phyloP scores from a whole-genome alignment of 2,329 filamentous ascomycete genomes.

The Lasiodiplodia citricola region DNA sequence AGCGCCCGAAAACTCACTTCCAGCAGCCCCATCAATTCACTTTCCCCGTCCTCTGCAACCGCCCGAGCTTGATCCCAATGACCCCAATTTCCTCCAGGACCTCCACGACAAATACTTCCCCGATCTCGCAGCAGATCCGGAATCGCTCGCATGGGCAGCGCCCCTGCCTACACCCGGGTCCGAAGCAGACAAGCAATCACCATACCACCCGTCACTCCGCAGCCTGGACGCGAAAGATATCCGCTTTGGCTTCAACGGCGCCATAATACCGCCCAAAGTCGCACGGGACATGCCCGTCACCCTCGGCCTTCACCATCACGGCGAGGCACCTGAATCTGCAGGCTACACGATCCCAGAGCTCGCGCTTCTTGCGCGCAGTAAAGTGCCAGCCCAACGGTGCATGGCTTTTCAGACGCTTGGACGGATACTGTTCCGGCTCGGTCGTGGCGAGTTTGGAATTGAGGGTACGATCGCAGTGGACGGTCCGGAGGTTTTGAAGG shows the following conservation, averaged over 20 bases:
- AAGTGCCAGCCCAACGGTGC: slow-evolving; percentile 85
- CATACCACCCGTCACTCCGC: slow-evolving; percentile 80
- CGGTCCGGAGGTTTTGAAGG: slow-evolving; percentile 53
- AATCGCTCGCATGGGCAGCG: slow-evolving; percentile 88
- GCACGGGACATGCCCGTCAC: slow-evolving; percentile 76
- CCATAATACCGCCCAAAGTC: slow-evolving; percentile 76
- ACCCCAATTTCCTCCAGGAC: slow-evolving; percentile 80
- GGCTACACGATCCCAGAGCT: slow-evolving; percentile 93
- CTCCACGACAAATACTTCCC: slow-evolving; percentile 96
- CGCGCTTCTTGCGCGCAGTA: slow-evolving; percentile 77
- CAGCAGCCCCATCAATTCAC: slow-evolving; percentile 52
- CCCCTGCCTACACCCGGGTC: slow-evolving; percentile 67
- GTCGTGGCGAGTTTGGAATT: slow-evolving; percentile 71
- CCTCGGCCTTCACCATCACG: slow-evolving; percentile 90
- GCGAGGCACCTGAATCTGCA: slow-evolving; percentile 87
- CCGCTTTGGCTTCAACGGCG: slow-evolving; percentile 86
- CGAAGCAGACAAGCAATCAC: slow-evolving; percentile 69
- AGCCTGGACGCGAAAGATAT: slow-evolving; percentile 76
- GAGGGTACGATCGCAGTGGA: slow-evolving; percentile 49
- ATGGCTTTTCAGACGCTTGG: slow-evolving; percentile 92
- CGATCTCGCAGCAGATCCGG: slow-evolving; percentile 80
- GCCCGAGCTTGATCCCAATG: slow-evolving; percentile 81
- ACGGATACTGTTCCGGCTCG: slow-evolving; percentile 81
- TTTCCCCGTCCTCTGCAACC: slow-evolving; percentile 63
- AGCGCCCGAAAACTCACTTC: neutral